Base-by-base conservation (phyloP, 371 early-diverging fungal species). In the Ordospora colligata region DNA sequence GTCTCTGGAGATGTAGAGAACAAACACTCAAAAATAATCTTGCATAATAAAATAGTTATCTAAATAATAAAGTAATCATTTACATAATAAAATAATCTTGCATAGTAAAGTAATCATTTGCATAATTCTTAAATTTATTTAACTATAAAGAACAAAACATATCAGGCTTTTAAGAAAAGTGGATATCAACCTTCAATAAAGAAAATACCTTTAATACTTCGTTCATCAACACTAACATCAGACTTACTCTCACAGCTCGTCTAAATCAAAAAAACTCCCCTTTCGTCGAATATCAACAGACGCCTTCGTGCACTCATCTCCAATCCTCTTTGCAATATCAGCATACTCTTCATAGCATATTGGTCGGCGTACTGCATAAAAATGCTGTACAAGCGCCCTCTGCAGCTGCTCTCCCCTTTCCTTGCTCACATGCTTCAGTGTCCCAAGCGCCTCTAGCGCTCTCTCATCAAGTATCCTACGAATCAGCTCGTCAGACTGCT, bases 391-490 rank as follows among this genome's bases (percentile, higher is more conserved):
- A 1, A 73, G 43, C 21, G 53, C 22, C 49, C 45, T 66, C 45
- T 73, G 74, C 44, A 73, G 25, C 43, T 22, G 27, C 6, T 23
- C 43, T 25, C 53, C 47, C 66, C 65, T 73, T 17, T 73, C 74
- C 53, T 73, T 73, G 23, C 65, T 73, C 40, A 73, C 42, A 52
- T 73, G 74, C 45, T 73, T 73, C 14, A 66, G 45, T 50, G 64
- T 73, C 6, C 42, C 17, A 12, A 73, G 46, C 1, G 74, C 64
- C 6, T 46, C 25, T 3, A 66, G 27, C 45, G 54, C 42, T 43
- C 43, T 65, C 12, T 73, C 74, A 52, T 73, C 74, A 7, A 73
- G 17, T 12, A 73, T 66, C 53, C 51, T 65, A 43, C 74, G 27
- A 42, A 73, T 65, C 17, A 73, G 51, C 27, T 73, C 74, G 32